Evolutionary conservation across 1,139 yeast species (phyloP).

Genomic region (Wickerhamomyces sp.): DNA sequence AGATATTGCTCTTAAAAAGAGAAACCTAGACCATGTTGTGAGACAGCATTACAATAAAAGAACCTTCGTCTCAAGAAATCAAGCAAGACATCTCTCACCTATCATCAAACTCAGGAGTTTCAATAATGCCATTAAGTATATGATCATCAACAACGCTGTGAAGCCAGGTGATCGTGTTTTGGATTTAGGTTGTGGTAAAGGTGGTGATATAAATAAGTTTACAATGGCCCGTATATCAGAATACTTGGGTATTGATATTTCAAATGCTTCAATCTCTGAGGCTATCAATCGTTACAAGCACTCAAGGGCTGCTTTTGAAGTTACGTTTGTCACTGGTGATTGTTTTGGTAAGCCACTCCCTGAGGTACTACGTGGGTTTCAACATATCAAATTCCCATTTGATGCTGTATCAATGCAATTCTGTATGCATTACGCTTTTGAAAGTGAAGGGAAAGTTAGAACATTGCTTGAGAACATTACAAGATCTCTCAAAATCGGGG

Average conservation of each 20-base stretch:
- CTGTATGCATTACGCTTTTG: slow-evolving; percentile 92
- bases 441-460: slow-evolving; percentile 74
- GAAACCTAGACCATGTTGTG: slow-evolving; percentile 48
- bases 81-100: slow-evolving; percentile 70
- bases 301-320: slow-evolving; percentile 54
- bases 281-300: slow-evolving; percentile 71
- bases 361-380: slow-evolving; percentile 33
- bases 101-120: slow-evolving; percentile 82
- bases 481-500: slow-evolving; percentile 72
- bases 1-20: slow-evolving; percentile 16
- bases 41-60: slow-evolving; percentile 82
- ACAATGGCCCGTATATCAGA: slow-evolving; percentile 68
- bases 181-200: slow-evolving; percentile 96
- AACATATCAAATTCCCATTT: slow-evolving; percentile 72
- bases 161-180: slow-evolving; percentile 51
- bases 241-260: slow-evolving; percentile 86
- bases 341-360: slow-evolving; percentile 71
- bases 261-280: slow-evolving; percentile 81
- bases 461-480: slow-evolving; percentile 71
- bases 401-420: slow-evolving; percentile 89
- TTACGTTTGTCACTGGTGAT: slow-evolving; percentile 85
- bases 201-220: slow-evolving; percentile 94
- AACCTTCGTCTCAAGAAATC: slow-evolving; percentile 61
- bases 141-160: slow-evolving; percentile 69
- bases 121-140: slow-evolving; percentile 88